phyloP scores from a whole-genome alignment of 192 early-diverging fungal genomes.

The Rhizophlyctis rosea region DNA sequence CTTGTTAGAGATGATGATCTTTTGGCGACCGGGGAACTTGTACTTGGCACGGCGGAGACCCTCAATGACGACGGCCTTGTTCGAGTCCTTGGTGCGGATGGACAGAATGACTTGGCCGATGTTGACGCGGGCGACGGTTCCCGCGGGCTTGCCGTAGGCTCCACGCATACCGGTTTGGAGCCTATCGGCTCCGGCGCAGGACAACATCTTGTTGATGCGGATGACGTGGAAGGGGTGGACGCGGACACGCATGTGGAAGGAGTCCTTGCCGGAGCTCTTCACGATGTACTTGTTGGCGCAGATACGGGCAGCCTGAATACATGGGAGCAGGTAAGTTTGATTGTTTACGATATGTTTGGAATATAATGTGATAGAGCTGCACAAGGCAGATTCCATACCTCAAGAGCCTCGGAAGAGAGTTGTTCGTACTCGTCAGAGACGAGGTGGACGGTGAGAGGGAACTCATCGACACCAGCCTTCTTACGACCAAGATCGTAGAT shows the following conservation, averaged over 20 bases:
- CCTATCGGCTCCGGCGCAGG: slow-evolving; percentile 98
- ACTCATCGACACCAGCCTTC: slow-evolving; percentile 96
- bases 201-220: slow-evolving; percentile 99
- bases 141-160: slow-evolving; percentile 96
- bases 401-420: slow-evolving; percentile 96
- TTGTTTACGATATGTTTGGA: too few species aligned
- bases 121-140: slow-evolving; percentile 93
- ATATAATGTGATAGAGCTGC: too few species aligned
- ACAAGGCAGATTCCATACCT: too few species aligned
- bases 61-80: slow-evolving; percentile 92
- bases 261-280: slow-evolving; percentile 96
- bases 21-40: slow-evolving; percentile 99
- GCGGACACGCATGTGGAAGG: slow-evolving; percentile 98
- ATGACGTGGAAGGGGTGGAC: slow-evolving; percentile 99
- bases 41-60: slow-evolving; percentile 93
- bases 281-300: slow-evolving; percentile 98
- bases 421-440: slow-evolving; percentile 98
- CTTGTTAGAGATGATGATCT: slow-evolving; percentile 99
- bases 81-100: slow-evolving; percentile 90
- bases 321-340: too few species aligned
- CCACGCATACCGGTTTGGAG: slow-evolving; percentile 99
- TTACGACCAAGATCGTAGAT: slow-evolving; percentile 97
- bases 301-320: slow-evolving; percentile 97
- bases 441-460: slow-evolving; percentile 94
- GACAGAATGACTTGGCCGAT: slow-evolving; percentile 98